A percentile compares a stretch with the other conserved stretches of the same genome.
Conservation (phyloP, 768 basidiomycete species). For the Wakefieldia striispora region DNA sequence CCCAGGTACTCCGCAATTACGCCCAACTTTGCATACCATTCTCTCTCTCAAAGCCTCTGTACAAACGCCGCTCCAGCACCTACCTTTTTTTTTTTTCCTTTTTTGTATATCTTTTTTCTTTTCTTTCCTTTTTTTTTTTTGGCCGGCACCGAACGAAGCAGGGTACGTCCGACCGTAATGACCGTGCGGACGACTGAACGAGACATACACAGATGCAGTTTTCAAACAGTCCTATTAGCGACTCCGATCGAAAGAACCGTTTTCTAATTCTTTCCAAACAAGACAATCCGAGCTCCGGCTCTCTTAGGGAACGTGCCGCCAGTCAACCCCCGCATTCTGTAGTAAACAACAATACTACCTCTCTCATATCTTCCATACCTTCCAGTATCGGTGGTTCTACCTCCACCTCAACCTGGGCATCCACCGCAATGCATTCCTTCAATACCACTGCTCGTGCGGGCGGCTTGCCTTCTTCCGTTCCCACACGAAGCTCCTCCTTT, state of each 20-base stretch:
- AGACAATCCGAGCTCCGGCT: constrained; percentile 33
- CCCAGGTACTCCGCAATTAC: no score
- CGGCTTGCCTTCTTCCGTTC: constrained; percentile 49
- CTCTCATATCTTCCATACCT: no score
- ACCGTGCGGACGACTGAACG: no score
- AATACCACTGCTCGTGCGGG: constrained; percentile 36
- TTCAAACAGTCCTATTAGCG: constrained; percentile 32
- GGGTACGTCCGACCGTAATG: no score
- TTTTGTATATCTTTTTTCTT: no score
- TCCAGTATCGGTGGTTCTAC: neutral
- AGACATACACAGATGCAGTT: constrained; percentile 14
- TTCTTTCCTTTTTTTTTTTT: no score
- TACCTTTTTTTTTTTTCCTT: no score
- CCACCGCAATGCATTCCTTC: constrained; percentile 38
- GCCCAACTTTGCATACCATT: no score
- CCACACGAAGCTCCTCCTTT: constrained; percentile 69
- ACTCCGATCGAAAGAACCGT: constrained; percentile 56
- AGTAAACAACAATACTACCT: no score
- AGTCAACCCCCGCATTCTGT: constrained; percentile 51
- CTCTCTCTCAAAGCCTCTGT: no score
- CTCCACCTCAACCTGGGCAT: neutral
- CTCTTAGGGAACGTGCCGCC: constrained; percentile 61
- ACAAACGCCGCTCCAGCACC: no score
- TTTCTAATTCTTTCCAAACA: constrained; percentile 43
- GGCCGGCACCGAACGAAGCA: no score